phyloP scores from a whole-genome alignment of 306 rosid genomes.

The Hippophae tibetana region DNA sequence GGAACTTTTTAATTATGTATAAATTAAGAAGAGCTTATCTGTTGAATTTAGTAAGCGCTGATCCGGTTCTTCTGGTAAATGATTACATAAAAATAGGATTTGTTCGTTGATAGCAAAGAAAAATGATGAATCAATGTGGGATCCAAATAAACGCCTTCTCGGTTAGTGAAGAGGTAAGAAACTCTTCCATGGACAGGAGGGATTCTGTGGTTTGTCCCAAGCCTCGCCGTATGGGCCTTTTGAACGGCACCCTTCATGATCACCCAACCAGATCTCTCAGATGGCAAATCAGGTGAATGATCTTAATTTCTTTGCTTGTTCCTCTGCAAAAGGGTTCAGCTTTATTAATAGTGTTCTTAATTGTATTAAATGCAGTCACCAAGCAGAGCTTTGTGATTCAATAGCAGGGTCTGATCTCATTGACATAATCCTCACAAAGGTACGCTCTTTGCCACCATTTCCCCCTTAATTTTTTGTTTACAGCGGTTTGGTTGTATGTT shows the following conservation, averaged over 20 bases:
- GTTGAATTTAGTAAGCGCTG: too few species aligned
- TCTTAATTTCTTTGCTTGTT: neutral
- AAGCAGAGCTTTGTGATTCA: constrained; percentile 52
- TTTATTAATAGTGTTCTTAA: neutral
- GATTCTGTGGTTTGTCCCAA: constrained; percentile 69
- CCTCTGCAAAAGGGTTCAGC: neutral
- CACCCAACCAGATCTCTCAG: constrained; percentile 38
- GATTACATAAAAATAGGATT: constrained; percentile 10
- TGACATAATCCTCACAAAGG: constrained; percentile 70
- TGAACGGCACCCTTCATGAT: constrained; percentile 42
- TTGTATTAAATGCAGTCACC: constrained; percentile 48
- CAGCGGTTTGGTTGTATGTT: neutral
- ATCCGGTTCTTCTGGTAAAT: neutral
- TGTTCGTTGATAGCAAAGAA: constrained; percentile 9
- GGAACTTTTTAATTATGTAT: too few species aligned
- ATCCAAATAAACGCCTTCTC: constrained; percentile 61
- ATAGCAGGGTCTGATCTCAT: constrained; percentile 45
- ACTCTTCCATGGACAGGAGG: constrained; percentile 24
- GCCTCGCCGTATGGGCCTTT: constrained; percentile 70
- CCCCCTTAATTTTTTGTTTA: neutral
- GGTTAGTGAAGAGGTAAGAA: constrained; percentile 47
- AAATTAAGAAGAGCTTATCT: too few species aligned
- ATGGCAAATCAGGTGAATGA: constrained; percentile 55
- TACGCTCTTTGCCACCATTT: constrained; percentile 4
- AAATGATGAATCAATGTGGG: constrained; percentile 57